Evolutionary conservation across 2,329 filamentous ascomycete species (phyloP).

Genomic region (Cladorrhinum sp.): DNA sequence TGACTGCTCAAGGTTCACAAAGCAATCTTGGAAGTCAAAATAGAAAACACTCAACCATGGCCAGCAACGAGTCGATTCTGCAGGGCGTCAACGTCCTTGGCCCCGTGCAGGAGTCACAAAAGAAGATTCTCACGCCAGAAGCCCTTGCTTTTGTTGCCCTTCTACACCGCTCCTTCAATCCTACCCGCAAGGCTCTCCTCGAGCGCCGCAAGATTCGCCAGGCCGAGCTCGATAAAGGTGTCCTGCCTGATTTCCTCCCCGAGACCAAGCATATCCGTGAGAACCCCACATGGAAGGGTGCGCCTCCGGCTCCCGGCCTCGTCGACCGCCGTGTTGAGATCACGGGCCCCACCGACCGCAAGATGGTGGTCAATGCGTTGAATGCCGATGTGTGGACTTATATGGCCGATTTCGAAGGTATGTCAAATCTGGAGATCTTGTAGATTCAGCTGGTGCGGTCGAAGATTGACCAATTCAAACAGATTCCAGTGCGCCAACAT

Average conservation of each 20-base stretch:
- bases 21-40: neutral
- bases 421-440: slow-evolving; percentile 28
- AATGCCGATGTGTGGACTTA: slow-evolving; percentile 98
- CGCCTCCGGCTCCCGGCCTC: slow-evolving; percentile 84
- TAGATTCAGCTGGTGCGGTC: neutral
- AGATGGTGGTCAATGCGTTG: slow-evolving; percentile 98
- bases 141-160: slow-evolving; percentile 90
- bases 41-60: slow-evolving; percentile 47
- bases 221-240: slow-evolving; percentile 86
- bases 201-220: slow-evolving; percentile 84
- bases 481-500: slow-evolving; percentile 95
- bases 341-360: slow-evolving; percentile 92
- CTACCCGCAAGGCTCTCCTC: slow-evolving; percentile 80
- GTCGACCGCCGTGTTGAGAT: slow-evolving; percentile 95
- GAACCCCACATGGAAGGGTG: slow-evolving; percentile 89
- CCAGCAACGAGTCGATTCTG: slow-evolving; percentile 71
- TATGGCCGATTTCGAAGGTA: slow-evolving; percentile 98
- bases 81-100: slow-evolving; percentile 87
- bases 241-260: slow-evolving; percentile 88
- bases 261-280: slow-evolving; percentile 96
- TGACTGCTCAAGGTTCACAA: neutral
- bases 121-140: slow-evolving; percentile 88
- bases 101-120: slow-evolving; percentile 70
- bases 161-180: slow-evolving; percentile 92
- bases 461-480: slow-evolving; percentile 8